Base-by-base conservation (phyloP, 176 grass and related monocot genomes). In the Raddia distichophylla region DNA sequence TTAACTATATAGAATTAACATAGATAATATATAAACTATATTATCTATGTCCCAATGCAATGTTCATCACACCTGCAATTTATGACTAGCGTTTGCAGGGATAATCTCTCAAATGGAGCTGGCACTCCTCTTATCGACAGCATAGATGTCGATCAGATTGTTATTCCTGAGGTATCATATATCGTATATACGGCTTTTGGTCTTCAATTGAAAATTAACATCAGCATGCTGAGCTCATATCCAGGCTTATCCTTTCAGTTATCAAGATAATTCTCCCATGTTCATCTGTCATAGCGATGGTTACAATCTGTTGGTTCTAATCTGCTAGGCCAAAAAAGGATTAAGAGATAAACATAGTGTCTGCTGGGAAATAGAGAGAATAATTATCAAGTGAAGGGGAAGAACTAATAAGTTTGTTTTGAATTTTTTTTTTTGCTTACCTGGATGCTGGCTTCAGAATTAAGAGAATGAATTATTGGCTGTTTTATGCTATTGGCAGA, bases 81-180 rank as follows among this genome's bases (percentile, higher is more conserved):
- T 64, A 90, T 98, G 4, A 77, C 76, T 16, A 98, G 88, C 61
- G 62, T 73, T 64, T 81, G 65, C 2, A 86, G 68, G 71, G 75
- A 48, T 13, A 86, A 76, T 49, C 50, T 20, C 80, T 84, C 86
- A 2, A 87, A 80, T 83, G 93, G 96, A 37, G 76, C 86, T 1
- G 90, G 88, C 32, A 63, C 70, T 4, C 96, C 93, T 79, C 89
- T 98, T 18, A 98, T 98, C 8, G 90, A 95, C 40, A 90, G 64
- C 80, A 93, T 95, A 47, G 92, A 95, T 91, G 91, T 76, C 20
- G 88, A 94, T 76, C 96, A 98, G 81, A 90, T 98, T 78, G 67
- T 95, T 18, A 93, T 98, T 65, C 87, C 88, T 45, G 96, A 93
- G 96, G 96, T 98, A 93, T 89, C 51, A 15, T 73, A 10, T 47